These are phyloP conservation scores for Yamadazyma sp. DNA, from an alignment of 1,139 yeast species.

Conservation along the genomic window DNA sequence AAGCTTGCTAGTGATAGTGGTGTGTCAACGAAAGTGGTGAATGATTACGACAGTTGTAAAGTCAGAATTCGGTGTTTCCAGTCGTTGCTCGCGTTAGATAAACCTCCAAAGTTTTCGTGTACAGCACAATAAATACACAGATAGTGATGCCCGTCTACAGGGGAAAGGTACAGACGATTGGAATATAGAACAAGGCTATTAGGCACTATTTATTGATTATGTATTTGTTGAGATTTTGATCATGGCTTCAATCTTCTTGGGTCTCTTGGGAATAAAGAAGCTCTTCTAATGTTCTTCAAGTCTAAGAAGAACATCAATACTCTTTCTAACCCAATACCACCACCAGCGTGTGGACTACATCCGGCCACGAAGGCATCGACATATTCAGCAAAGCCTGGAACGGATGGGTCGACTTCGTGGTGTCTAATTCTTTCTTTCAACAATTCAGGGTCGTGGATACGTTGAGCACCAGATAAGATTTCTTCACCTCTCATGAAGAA, in stretches of 20 bases:
- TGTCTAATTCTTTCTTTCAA: conserved; percentile 77
- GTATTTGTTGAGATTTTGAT: neutral
- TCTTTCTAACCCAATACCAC: conserved; percentile 98
- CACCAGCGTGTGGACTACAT: conserved; percentile 99
- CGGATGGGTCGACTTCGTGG: conserved; percentile 78
- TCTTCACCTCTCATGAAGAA: conserved; percentile 99
- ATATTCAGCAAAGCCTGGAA: conserved; percentile 85
- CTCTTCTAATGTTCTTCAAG: conserved; percentile 94
- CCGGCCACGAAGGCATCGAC: conserved; percentile 92
- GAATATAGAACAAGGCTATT: no score
- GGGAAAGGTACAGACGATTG: no score
- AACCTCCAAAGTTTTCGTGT: neutral
- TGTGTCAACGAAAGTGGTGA: conserved; percentile 1
- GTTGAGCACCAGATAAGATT: conserved; percentile 97
- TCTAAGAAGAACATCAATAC: conserved; percentile 98
- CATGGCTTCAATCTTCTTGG: conserved; percentile 91
- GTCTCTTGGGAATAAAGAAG: conserved; percentile 98
- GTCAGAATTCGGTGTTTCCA: neutral
- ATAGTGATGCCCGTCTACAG: no score
- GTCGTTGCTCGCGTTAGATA: conserved; percentile 1
- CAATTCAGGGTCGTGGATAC: conserved; percentile 90
- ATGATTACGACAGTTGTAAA: neutral
- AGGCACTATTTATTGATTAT: no score
- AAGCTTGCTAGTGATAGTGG: no score
- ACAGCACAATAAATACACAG: neutral